Evolutionary conservation across 139 green algal species (phyloP).

Genomic region (Coccomyxa sp.): DNA sequence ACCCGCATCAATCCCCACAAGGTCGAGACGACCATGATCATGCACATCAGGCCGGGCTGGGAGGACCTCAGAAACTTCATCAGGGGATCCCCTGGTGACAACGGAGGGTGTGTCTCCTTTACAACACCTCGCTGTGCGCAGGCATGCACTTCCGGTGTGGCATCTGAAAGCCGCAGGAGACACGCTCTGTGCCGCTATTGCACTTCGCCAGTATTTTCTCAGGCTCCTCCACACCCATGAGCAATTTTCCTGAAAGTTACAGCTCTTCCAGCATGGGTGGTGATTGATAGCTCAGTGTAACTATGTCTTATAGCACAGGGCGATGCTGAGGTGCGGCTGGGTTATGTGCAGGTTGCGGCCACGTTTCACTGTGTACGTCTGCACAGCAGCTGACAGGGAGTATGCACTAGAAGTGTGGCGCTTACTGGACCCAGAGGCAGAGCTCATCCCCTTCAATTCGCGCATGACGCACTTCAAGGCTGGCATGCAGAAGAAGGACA

Average conservation of each 20-base stretch:
- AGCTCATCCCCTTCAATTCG: conserved; percentile 61
- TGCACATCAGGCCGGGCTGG: conserved; percentile 63
- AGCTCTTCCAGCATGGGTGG: too few species aligned
- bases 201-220: too few species aligned
- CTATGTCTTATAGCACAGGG: too few species aligned
- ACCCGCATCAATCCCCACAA: conserved; percentile 67
- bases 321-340: too few species aligned
- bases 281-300: too few species aligned
- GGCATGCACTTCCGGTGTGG: neutral
- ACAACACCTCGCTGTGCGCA: too few species aligned
- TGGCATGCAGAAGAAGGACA: conserved; percentile 5
- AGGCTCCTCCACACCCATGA: too few species aligned
- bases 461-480: neutral
- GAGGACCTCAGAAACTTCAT: conserved; percentile 42
- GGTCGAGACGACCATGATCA: conserved; percentile 65
- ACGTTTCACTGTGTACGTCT: conserved; percentile 77
- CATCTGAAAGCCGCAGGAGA: neutral
- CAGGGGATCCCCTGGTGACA: neutral
- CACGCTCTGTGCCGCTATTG: too few species aligned
- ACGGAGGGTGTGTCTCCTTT: neutral
- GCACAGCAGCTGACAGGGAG: conserved; percentile 73
- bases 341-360: too few species aligned
- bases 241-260: too few species aligned
- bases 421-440: conserved; percentile 57
- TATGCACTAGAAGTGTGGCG: conserved; percentile 87